Conservation (phyloP, 2,329 filamentous ascomycete species). For the Calonectria ilicicola region DNA sequence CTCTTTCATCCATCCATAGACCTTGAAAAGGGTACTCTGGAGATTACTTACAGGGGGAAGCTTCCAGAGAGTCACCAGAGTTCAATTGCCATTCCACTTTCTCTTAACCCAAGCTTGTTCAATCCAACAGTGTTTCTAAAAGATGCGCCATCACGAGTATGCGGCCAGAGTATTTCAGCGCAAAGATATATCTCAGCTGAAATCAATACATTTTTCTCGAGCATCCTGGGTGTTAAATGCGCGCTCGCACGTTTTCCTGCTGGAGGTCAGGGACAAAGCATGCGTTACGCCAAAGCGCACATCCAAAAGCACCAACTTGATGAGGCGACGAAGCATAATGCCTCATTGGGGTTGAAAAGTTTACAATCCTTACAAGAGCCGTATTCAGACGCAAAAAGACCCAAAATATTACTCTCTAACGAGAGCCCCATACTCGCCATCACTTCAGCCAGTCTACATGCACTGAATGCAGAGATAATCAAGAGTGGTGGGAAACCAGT, state of each 20-base stretch:
- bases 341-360: not conserved
- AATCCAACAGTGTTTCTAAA: slow-evolving; percentile 48
- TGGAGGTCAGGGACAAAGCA: slow-evolving; percentile 67
- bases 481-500: slow-evolving; percentile 72
- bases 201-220: slow-evolving; percentile 83
- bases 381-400: slow-evolving; percentile 49
- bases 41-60: slow-evolving; percentile 64
- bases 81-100: slow-evolving; percentile 71
- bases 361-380: not conserved
- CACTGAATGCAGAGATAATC: slow-evolving; percentile 79
- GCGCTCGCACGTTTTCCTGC: slow-evolving; percentile 86
- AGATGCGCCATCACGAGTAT: slow-evolving; percentile 73
- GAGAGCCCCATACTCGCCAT: slow-evolving; percentile 93
- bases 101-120: slow-evolving; percentile 72
- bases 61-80: slow-evolving; percentile 36
- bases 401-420: slow-evolving; percentile 84
- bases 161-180: slow-evolving; percentile 81
- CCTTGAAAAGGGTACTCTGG: slow-evolving; percentile 73
- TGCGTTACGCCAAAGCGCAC: slow-evolving; percentile 79
- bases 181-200: slow-evolving; percentile 75
- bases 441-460: slow-evolving; percentile 81
- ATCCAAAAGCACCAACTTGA: slow-evolving; percentile 68
- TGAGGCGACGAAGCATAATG: not conserved
- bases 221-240: slow-evolving; percentile 81
- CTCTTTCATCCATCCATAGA: slow-evolving; percentile 82